Conservation (phyloP, 2,329 filamentous ascomycete genomes). For the Sphaerulina musiva region DNA sequence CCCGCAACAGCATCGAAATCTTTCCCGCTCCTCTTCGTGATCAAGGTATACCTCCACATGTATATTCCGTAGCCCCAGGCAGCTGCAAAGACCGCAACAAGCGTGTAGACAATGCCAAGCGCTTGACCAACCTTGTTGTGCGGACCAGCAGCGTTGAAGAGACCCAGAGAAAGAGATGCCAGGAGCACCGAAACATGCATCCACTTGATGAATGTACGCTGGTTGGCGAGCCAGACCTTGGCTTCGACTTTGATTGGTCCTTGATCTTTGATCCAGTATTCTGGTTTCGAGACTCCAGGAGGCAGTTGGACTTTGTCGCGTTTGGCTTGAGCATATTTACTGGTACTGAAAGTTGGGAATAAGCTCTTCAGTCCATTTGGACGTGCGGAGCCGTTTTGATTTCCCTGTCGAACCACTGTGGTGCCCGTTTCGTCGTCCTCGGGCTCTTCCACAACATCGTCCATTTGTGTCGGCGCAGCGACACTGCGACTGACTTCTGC, state of each 20-base stretch:
- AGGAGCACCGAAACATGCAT: constrained; percentile 89
- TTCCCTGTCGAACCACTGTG: constrained; percentile 15
- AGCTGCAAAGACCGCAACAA: constrained; percentile 74
- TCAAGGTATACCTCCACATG: constrained; percentile 67
- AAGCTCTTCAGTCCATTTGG: constrained; percentile 59
- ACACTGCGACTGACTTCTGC: constrained; percentile 11
- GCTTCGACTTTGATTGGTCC: constrained; percentile 89
- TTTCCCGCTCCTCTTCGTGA: constrained; percentile 75
- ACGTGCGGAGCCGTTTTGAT: constrained; percentile 36
- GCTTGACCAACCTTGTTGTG: constrained; percentile 65
- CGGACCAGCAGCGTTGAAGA: constrained; percentile 81
- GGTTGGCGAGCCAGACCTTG: constrained; percentile 98
- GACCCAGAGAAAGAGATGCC: constrained; percentile 70
- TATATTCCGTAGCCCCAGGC: constrained; percentile 85
- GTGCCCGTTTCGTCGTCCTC: constrained; percentile 47
- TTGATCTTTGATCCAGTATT: constrained; percentile 86
- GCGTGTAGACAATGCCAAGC: constrained; percentile 77
- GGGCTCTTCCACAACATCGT: constrained; percentile 38
- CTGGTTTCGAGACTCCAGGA: constrained; percentile 79
- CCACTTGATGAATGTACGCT: constrained; percentile 98
- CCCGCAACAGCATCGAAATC: constrained; percentile 89
- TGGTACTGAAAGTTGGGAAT: constrained; percentile 75
- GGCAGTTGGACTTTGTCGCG: constrained; percentile 55
- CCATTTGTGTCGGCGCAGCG: constrained; percentile 25
- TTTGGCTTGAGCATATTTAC: constrained; percentile 60